Conservation (phyloP, 192 early-diverging fungal species). For the Podochytrium sp. region DNA sequence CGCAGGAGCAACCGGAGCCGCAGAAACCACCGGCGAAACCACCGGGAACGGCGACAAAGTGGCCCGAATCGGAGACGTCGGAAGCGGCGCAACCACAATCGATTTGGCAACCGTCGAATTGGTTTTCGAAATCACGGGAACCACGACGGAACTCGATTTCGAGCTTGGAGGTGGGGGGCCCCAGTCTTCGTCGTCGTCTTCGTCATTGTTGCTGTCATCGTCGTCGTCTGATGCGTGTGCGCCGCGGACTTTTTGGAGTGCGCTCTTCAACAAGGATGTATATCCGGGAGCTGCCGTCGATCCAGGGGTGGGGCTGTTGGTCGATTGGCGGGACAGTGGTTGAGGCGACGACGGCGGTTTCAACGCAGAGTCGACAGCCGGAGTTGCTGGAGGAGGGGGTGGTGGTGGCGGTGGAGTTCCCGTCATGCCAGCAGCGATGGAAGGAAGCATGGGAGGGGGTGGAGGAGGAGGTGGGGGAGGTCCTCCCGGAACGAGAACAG, state of each 20-base stretch:
- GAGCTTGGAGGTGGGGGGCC: constrained; percentile 4
- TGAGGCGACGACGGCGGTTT: background rate
- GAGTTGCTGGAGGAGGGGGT: constrained; percentile 19
- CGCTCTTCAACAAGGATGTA: constrained; percentile 10
- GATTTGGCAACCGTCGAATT: too few species aligned
- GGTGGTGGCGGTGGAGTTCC: constrained; percentile 24
- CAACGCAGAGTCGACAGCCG: background rate
- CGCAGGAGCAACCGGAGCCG: background rate
- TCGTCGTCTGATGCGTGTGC: constrained; percentile 28
- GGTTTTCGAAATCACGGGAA: too few species aligned
- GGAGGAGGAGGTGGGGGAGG: constrained; percentile 32
- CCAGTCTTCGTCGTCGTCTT: constrained; percentile 27
- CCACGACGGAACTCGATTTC: constrained; percentile 3
- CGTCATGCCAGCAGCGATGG: background rate
- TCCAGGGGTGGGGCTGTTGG: background rate
- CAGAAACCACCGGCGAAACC: background rate
- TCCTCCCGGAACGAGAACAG: background rate
- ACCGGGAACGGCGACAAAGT: constrained; percentile 3
- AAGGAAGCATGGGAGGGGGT: constrained; percentile 22
- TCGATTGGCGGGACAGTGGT: constrained; percentile 13
- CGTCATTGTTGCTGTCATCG: constrained; percentile 6
- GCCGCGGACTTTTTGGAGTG: constrained; percentile 13
- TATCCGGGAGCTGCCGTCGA: background rate
- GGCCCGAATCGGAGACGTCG: background rate
- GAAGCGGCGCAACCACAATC: constrained; percentile 6